A percentile compares a stretch with the other conserved stretches of the same genome.
phyloP scores from a whole-genome alignment of 257 asterid genomes.

The Leonotis leonurus region DNA sequence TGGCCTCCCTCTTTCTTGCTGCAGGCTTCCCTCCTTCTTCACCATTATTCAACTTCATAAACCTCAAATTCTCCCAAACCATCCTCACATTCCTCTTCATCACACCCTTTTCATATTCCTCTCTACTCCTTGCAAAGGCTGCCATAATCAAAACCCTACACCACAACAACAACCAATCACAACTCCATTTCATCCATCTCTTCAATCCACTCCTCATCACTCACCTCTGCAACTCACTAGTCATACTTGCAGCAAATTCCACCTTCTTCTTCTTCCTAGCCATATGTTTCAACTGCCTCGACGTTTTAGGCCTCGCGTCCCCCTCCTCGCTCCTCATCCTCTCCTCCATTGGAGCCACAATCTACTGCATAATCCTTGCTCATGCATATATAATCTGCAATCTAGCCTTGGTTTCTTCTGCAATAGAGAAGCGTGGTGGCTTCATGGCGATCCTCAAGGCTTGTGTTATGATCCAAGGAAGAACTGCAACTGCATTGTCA shows the following conservation, averaged over 20 bases:
- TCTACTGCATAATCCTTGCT: constrained; percentile 45
- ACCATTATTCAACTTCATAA: constrained; percentile 33
- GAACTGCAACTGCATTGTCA: constrained; percentile 49
- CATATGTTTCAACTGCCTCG: constrained; percentile 29
- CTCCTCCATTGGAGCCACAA: constrained; percentile 35
- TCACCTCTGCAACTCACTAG: constrained; percentile 42
- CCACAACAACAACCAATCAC: background rate
- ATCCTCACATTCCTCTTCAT: constrained; percentile 20
- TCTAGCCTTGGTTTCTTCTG: constrained; percentile 45
- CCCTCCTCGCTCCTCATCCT: constrained; percentile 17
- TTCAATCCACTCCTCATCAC: constrained; percentile 46
- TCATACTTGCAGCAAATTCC: constrained; percentile 45
- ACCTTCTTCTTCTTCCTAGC: constrained; percentile 39
- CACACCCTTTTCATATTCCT: constrained; percentile 35
- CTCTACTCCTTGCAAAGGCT: constrained; percentile 55
- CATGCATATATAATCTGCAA: constrained; percentile 44
- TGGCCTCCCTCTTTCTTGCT: constrained; percentile 47
- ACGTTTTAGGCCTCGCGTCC: constrained; percentile 29
- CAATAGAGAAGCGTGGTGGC: constrained; percentile 41
- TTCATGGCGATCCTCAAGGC: constrained; percentile 40
- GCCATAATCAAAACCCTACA: constrained; percentile 20
- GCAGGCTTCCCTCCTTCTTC: constrained; percentile 65
- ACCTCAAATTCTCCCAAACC: constrained; percentile 61
- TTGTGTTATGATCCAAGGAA: constrained; percentile 34
- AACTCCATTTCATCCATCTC: constrained; percentile 21